Base-by-base conservation (phyloP, 805 yeast genomes). In the Novakomyces olei region DNA sequence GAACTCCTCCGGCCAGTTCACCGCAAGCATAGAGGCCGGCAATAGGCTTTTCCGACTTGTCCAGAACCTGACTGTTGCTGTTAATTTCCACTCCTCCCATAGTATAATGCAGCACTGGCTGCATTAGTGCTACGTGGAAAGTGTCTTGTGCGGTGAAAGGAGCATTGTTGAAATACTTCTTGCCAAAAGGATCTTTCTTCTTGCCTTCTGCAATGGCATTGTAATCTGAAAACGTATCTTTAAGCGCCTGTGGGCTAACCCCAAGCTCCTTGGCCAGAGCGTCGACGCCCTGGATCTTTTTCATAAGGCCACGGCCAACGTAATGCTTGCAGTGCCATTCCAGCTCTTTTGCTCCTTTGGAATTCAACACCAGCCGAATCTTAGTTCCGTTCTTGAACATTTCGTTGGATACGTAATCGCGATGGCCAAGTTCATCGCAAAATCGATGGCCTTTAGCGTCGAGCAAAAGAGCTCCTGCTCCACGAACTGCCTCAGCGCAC, bases 11-110 rank as follows among this genome's bases (percentile, higher is more conserved):
- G 15, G 68, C 65, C 15, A 63, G 54, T 41, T 68, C 73, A 2
- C 74, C 75, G 28, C 63, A 61, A 1, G 72, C 73, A 47, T 51
- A 67, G 7, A 67, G 46, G 19, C 65, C 62, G 2, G 47, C 47
- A n/a, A 63, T 46, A 28, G 36, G 35, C 15, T 39, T 30, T 5
- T 49, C 48, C 7, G 29, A 15, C 19, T 37, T 43, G n/a, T 54
- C 40, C 34, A 61, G 33, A 38, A 53, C 44, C 46, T 61, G 47
- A 1, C 67, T 53, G 28, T 57, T 49, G 29, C 58, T 58, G 42
- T 65, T 61, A 41, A 68, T 65, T 44, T 63, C 60, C 30, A 66
- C 65, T 10, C 77, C 77, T 19, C 77, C 77, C 76, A 69, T 70
- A 10, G 76, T 67, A 47, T 69, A 69, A 45, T 69, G 77, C 29